Evolutionary conservation across 768 basidiomycete species (phyloP).

Genomic region (Tylopilus rubrobrunneus): DNA sequence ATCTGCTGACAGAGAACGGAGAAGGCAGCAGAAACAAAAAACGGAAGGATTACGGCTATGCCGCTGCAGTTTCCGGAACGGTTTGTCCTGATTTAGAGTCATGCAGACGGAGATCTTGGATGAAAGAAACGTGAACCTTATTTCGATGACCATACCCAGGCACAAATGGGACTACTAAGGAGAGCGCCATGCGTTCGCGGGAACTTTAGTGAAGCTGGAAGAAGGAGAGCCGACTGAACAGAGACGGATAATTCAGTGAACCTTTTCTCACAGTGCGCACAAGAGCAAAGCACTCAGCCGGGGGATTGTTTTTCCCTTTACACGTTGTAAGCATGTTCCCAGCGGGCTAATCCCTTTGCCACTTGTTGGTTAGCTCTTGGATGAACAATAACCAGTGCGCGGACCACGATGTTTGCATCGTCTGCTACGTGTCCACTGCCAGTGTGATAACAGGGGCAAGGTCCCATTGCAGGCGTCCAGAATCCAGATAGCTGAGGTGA

Average conservation of each 20-base stretch:
- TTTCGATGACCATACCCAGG: slow-evolving; percentile 22
- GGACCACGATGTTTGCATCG: no score
- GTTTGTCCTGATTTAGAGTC: slow-evolving; percentile 19
- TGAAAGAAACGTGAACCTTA: slow-evolving; percentile 31
- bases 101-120: slow-evolving; percentile 23
- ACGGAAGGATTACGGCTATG: slow-evolving; percentile 9
- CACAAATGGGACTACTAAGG: slow-evolving; percentile 11
- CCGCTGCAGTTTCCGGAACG: slow-evolving; percentile 2
- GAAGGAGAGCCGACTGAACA: slow-evolving; percentile 13
- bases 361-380: not conserved
- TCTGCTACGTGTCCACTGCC: no score
- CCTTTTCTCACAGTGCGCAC: slow-evolving; percentile 21
- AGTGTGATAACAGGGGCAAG: no score
- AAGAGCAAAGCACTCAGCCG: slow-evolving; percentile 8
- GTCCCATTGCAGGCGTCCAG: no score
- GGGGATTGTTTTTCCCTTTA: slow-evolving; percentile 12
- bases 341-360: slow-evolving; percentile 12
- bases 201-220: slow-evolving; percentile 9
- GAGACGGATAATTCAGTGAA: slow-evolving; percentile 11
- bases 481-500: not conserved
- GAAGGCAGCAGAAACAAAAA: slow-evolving; percentile 16
- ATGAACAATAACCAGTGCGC: no score
- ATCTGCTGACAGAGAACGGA: slow-evolving; percentile 14
- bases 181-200: slow-evolving; percentile 15
- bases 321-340: not conserved